Conservation (phyloP, 2,329 filamentous ascomycete genomes). For the Didymella lethalis region DNA sequence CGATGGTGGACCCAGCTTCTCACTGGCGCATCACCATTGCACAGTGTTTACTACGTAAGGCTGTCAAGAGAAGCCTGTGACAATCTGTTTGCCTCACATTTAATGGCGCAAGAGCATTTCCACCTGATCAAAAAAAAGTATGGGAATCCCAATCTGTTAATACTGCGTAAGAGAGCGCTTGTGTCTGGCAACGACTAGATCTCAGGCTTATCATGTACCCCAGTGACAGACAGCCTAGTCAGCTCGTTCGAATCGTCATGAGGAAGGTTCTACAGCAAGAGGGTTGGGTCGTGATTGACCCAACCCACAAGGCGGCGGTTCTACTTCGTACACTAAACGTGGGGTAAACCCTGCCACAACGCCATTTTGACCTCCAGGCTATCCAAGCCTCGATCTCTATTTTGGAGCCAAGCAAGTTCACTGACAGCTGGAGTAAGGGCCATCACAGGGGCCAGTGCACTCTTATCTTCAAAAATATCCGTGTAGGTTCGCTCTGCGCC, state of each 20-base stretch:
- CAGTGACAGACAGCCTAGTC: neutral
- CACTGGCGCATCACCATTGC: neutral
- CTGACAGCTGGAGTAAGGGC: neutral
- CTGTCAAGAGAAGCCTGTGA: neutral
- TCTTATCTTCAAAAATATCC: neutral
- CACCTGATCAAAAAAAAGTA: neutral
- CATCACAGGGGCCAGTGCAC: neutral
- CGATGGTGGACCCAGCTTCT: neutral
- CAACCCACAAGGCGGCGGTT: neutral
- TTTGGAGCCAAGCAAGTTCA: neutral
- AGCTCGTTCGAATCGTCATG: neutral
- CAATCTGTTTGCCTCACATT: neutral
- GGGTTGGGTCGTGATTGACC: neutral
- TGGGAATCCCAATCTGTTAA: neutral
- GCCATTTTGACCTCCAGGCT: neutral
- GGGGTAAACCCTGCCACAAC: constrained; percentile 7
- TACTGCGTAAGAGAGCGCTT: neutral
- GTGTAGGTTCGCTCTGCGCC: neutral
- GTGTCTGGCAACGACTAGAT: neutral
- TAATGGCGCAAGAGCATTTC: neutral
- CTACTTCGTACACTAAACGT: constrained; percentile 5
- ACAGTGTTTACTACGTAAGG: neutral
- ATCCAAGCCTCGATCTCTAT: neutral
- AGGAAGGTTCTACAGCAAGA: neutral
- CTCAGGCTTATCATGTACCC: neutral